Evolutionary conservation across 2,329 filamentous ascomycete species (phyloP).

Genomic region (Cladosporium austrohemisphaericum): DNA sequence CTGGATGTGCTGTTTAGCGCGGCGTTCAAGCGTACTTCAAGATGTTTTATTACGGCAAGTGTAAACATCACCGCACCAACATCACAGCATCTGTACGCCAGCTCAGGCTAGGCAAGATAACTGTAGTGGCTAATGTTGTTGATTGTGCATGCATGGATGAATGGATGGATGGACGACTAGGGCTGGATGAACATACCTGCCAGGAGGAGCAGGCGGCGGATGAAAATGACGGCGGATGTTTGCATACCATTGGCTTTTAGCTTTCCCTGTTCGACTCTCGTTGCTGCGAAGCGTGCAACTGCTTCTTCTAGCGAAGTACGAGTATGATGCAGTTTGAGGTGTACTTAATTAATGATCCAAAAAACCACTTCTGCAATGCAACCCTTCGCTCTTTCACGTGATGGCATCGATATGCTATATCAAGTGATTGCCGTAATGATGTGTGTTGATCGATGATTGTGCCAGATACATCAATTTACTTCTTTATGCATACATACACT

Average conservation of each 20-base stretch:
- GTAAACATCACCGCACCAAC: neutral
- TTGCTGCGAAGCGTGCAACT: conserved; percentile 1
- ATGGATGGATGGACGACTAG: neutral
- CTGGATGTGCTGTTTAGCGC: too few species aligned
- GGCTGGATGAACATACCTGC: neutral
- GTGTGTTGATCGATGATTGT: too few species aligned
- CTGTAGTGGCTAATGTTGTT: conserved; percentile 6
- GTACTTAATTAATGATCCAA: neutral
- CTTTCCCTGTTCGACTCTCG: neutral
- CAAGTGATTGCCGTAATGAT: too few species aligned
- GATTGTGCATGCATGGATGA: too few species aligned
- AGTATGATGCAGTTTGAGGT: neutral
- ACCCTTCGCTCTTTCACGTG: too few species aligned
- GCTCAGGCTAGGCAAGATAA: neutral
- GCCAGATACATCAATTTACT: too few species aligned
- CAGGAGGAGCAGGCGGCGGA: neutral
- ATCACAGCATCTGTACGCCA: neutral
- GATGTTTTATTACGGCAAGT: neutral
- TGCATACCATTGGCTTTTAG: neutral
- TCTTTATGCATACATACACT: too few species aligned
- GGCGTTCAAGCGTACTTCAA: too few species aligned
- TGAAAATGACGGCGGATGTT: neutral
- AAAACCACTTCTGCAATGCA: too few species aligned
- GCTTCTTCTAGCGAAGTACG: neutral
- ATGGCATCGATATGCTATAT: too few species aligned